Evolutionary conservation across 2,329 filamentous ascomycete genomes (phyloP).

Genomic region (Xylaria sp.): DNA sequence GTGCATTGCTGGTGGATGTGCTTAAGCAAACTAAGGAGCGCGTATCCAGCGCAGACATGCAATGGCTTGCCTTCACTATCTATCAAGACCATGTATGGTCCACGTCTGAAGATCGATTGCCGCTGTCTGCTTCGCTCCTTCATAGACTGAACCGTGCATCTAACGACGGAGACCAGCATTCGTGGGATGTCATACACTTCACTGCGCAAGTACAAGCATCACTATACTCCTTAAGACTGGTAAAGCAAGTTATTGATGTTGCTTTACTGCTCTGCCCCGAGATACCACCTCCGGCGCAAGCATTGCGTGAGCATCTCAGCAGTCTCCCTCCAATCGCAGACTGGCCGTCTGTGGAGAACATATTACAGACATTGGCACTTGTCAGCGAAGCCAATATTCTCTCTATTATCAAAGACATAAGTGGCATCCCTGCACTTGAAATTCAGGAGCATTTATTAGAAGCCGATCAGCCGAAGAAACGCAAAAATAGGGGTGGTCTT

Average conservation of each 20-base stretch:
- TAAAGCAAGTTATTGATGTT: slow-evolving; percentile 60
- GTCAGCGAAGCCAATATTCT: slow-evolving; percentile 33
- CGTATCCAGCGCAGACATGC: slow-evolving; percentile 36
- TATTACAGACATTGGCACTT: slow-evolving; percentile 34
- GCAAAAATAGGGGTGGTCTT: slow-evolving; percentile 22
- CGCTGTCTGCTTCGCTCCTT: slow-evolving; percentile 50
- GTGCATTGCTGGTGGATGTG: slow-evolving; percentile 42
- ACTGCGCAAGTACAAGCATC: slow-evolving; percentile 69
- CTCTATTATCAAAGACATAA: slow-evolving; percentile 36
- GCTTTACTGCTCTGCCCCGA: slow-evolving; percentile 29
- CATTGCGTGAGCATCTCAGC: slow-evolving; percentile 39
- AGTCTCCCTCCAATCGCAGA: slow-evolving; percentile 42
- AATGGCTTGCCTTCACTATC: slow-evolving; percentile 53
- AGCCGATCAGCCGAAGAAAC: slow-evolving; percentile 27
- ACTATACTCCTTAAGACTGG: slow-evolving; percentile 70
- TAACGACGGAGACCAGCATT: slow-evolving; percentile 49
- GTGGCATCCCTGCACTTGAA: slow-evolving; percentile 35
- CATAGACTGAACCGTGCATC: slow-evolving; percentile 41
- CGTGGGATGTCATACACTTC: slow-evolving; percentile 72
- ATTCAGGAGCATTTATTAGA: not conserved
- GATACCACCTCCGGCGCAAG: slow-evolving; percentile 30
- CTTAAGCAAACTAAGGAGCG: slow-evolving; percentile 42
- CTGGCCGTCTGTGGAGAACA: slow-evolving; percentile 45
- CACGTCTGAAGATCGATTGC: slow-evolving; percentile 46
- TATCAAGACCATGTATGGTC: slow-evolving; percentile 53